These are phyloP conservation scores for Diaporthe citri DNA, from an alignment of 2,329 filamentous ascomycete species.

Conservation along the genomic window DNA sequence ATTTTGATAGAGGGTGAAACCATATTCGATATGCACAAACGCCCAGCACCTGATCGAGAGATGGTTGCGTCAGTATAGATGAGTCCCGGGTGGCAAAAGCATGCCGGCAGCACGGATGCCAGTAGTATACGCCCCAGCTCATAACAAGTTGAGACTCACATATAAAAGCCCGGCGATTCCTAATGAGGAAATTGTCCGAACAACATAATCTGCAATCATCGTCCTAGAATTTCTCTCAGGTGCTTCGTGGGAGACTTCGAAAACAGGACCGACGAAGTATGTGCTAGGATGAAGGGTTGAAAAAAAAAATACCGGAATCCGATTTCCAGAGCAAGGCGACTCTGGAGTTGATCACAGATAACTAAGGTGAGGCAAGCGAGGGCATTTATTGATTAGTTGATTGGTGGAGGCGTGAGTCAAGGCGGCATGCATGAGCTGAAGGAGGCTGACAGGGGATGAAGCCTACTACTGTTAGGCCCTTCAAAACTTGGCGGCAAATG, in stretches of 20 bases:
- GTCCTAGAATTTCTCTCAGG: not conserved
- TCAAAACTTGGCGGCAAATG: not conserved
- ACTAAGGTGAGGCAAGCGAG: not conserved
- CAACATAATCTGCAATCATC: not conserved
- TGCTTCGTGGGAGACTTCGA: not conserved
- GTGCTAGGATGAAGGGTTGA: not conserved
- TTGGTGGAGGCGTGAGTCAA: not conserved
- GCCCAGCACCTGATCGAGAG: not conserved
- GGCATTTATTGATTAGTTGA: not conserved
- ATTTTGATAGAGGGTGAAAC: slow-evolving; percentile 12
- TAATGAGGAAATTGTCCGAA: not conserved
- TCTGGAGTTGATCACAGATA: not conserved
- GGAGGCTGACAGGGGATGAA: slow-evolving; percentile 7
- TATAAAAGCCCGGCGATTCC: not conserved
- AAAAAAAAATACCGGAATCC: not conserved
- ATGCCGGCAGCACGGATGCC: not conserved
- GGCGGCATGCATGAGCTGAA: not conserved
- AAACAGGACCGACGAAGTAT: not conserved
- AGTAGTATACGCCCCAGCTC: not conserved
- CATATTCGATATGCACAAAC: slow-evolving; percentile 4
- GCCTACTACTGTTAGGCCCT: not conserved
- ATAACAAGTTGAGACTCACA: not conserved
- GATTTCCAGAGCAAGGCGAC: not conserved
- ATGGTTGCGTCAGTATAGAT: not conserved
- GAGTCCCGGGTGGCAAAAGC: not conserved